A percentile compares a stretch with the other conserved stretches of the same genome.
Conservation (phyloP, 1,284 basidiomycete genomes). For the Farysia itapuensis region DNA sequence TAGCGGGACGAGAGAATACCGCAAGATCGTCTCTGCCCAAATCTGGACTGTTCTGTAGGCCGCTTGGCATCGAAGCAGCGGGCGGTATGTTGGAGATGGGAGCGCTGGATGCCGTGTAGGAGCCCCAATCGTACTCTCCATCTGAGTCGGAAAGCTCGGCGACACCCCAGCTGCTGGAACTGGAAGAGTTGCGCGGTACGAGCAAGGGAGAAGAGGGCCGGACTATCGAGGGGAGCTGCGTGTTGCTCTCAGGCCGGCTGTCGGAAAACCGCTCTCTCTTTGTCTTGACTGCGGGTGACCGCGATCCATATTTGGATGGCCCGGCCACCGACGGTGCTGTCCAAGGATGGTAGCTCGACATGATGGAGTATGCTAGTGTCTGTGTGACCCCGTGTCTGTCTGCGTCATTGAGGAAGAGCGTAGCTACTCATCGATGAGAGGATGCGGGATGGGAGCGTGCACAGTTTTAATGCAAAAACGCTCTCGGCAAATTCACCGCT, state of each 20-base stretch:
- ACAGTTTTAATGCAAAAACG: too few species aligned
- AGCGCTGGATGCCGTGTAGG: not conserved
- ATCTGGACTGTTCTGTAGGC: constrained; percentile 7
- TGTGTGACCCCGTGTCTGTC: too few species aligned
- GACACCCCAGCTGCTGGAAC: constrained; percentile 36
- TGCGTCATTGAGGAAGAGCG: too few species aligned
- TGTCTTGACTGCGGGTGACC: constrained; percentile 6
- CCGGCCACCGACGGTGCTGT: constrained; percentile 20
- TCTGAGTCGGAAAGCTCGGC: constrained; percentile 34
- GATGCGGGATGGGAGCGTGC: too few species aligned
- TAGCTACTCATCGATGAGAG: too few species aligned
- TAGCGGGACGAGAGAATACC: constrained; percentile 17
- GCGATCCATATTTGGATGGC: constrained; percentile 14
- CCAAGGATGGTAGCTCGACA: constrained; percentile 1
- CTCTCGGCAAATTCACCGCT: too few species aligned
- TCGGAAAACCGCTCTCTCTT: constrained; percentile 25
- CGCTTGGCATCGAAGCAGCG: not conserved
- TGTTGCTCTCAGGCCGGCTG: not conserved
- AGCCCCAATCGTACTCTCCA: constrained; percentile 28
- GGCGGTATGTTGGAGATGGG: not conserved
- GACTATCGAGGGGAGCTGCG: constrained; percentile 16
- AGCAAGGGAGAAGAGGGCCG: constrained; percentile 25
- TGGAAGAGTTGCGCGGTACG: constrained; percentile 26
- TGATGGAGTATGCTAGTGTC: too few species aligned
- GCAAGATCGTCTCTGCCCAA: constrained; percentile 21